Base-by-base conservation (phyloP, 2,329 filamentous ascomycete species). In the Microdochium bolleyi region DNA sequence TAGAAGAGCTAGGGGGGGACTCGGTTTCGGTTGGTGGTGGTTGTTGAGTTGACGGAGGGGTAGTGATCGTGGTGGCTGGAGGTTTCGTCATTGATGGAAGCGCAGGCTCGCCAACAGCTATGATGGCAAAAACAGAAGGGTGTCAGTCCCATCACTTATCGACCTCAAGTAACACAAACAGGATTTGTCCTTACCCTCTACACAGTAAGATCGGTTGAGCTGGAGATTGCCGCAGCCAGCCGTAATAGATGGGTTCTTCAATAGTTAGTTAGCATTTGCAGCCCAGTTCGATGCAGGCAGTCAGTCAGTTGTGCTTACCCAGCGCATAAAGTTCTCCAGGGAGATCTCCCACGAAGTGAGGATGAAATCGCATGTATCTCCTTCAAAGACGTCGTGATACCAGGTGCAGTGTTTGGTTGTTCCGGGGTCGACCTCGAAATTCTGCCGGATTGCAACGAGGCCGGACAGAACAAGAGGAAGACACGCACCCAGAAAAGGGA, bases 201-300 rank as follows among this genome's bases (percentile, higher is more conserved):
- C 24, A 32, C 38, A 51, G 22, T 51, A 51, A 27, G 37, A 46
- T 24, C 22, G n/a, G 11, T 38, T 38, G 8, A 32, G 9, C 10
- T 24, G 22, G 37, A 46, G 22, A 24, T 44, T 44, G 11, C n/a
- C n/a, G 38, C 50, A 51, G 37, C 25, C 38, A 13, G n/a, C 9
- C 27, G n/a, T 51, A 38, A 51, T 48, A 5, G 50, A 51, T 46
- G 50, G 50, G 27, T 51, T 51, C 50, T 51, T 19, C 5, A 25
- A 21, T 48, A 16, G n/a, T 34, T 34, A 34, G 30, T 34, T 34
- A 34, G 30, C 30, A 8, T 8, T 34, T 14, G 30, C 30, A n/a
- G n/a, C n/a, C n/a, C n/a, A n/a, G n/a, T n/a, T 34, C 14, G 8
- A 8, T 34, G 30, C 30, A 34, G 14, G 30, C 14, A 8, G 14